These are phyloP conservation scores for Neolentinus lepideus DNA, from an alignment of 1,284 basidiomycete species.

Conservation along the genomic window DNA sequence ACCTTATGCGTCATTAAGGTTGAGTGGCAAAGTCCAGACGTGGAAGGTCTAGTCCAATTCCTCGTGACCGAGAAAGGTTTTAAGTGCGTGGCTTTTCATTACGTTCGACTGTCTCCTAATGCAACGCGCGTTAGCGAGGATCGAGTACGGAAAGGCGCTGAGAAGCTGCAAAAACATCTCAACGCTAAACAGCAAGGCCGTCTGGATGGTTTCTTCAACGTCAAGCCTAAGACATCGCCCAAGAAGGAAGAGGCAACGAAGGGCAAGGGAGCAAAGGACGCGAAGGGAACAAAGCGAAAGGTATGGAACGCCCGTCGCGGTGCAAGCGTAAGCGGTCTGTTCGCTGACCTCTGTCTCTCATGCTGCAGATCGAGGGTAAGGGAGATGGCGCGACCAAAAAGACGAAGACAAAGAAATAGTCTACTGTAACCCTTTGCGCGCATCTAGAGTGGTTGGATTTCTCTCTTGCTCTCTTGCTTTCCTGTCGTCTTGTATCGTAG, in stretches of 20 bases:
- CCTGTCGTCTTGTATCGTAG: neutral
- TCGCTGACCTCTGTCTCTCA: conserved; percentile 11
- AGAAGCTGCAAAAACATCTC: conserved; percentile 85
- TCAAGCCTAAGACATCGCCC: conserved; percentile 44
- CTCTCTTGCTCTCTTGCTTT: neutral
- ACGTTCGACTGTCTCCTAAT: conserved; percentile 5
- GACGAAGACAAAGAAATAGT: conserved; percentile 35
- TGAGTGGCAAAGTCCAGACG: conserved; percentile 92
- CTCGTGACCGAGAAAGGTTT: conserved; percentile 95
- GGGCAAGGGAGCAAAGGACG: conserved; percentile 26
- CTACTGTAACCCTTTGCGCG: neutral
- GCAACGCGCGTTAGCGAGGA: conserved; percentile 69
- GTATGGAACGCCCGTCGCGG: conserved; percentile 23
- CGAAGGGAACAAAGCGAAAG: conserved; percentile 63
- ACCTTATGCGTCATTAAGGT: conserved; percentile 40
- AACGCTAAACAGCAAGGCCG: conserved; percentile 94
- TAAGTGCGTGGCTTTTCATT: conserved; percentile 52
- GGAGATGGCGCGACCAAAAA: conserved; percentile 34
- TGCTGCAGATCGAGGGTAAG: conserved; percentile 22
- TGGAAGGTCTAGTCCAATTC: conserved; percentile 93
- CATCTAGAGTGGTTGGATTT: too few relatives aligned
- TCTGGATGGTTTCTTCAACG: conserved; percentile 91
- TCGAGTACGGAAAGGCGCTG: conserved; percentile 90
- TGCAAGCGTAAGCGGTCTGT: too few relatives aligned
- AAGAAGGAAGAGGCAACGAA: conserved; percentile 36